Percentiles rank a stretch among this genome's conserved stretches.
These are phyloP conservation scores for Rubia yunnanensis DNA, from an alignment of 257 asterid species.

Conservation along the genomic window DNA sequence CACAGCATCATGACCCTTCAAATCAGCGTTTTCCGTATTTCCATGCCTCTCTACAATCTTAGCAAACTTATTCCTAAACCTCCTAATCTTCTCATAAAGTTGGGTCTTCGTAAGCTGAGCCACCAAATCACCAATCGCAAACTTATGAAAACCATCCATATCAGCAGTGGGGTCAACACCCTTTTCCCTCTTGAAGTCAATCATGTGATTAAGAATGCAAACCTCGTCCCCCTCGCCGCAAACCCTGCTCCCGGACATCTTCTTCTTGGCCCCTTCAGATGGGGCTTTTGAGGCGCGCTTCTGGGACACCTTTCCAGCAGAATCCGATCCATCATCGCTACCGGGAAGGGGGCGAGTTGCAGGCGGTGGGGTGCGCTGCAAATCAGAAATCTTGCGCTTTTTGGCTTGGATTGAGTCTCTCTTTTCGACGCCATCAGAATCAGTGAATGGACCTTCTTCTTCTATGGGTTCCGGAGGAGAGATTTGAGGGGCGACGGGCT, in stretches of 20 bases:
- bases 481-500: neutral
- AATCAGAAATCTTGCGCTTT: neutral
- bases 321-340: neutral
- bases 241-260: constrained; percentile 26
- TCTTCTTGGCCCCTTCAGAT: constrained; percentile 3
- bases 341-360: too few relatives aligned
- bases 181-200: constrained; percentile 27
- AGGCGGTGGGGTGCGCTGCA: neutral
- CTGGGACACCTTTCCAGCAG: neutral
- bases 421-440: neutral
- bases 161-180: constrained; percentile 31
- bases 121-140: constrained; percentile 29
- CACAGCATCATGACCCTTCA: constrained; percentile 34
- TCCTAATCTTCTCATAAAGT: constrained; percentile 32
- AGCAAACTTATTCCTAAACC: constrained; percentile 38
- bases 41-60: constrained; percentile 25
- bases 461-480: neutral
- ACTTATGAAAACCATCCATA: constrained; percentile 30
- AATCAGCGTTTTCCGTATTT: constrained; percentile 29
- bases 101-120: constrained; percentile 30
- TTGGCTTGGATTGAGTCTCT: neutral
- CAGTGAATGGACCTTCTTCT: neutral
- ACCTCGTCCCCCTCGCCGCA: constrained; percentile 55
- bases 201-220: constrained; percentile 39
- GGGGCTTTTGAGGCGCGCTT: constrained; percentile 13